A percentile compares a stretch with the other conserved stretches of the same genome.
Conservation (phyloP, 306 rosid genomes). For the Argentina anserina region DNA sequence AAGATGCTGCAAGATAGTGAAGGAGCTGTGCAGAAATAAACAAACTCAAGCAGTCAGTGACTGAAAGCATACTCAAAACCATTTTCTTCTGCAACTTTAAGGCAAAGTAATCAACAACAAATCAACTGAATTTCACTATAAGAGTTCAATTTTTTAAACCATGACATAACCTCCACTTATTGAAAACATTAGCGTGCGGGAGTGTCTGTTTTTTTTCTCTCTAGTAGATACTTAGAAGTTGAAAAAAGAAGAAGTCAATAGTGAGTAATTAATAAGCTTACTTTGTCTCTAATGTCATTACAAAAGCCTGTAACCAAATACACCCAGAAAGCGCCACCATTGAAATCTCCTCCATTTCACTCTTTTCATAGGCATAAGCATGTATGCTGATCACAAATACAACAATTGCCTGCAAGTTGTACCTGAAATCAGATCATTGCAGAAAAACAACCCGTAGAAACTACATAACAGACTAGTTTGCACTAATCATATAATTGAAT, state of each 20-base stretch:
- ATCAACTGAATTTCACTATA: neutral
- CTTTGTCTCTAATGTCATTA: constrained; percentile 88
- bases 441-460: constrained; percentile 20
- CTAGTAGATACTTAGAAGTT: neutral
- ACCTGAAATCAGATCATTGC: constrained; percentile 22
- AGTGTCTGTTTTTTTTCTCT: neutral
- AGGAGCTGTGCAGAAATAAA: constrained; percentile 66
- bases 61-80: constrained; percentile 8
- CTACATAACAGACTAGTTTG: constrained; percentile 4
- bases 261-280: constrained; percentile 35
- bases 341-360: constrained; percentile 89
- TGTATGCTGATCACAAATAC: constrained; percentile 85
- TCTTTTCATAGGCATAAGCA: constrained; percentile 82
- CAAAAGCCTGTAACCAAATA: constrained; percentile 98
- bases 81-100: constrained; percentile 15
- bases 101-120: neutral
- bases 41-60: constrained; percentile 25
- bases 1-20: constrained; percentile 76
- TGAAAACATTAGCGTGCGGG: no score
- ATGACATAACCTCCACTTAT: neutral
- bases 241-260: neutral
- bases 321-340: constrained; percentile 98
- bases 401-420: constrained; percentile 68
- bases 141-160: neutral
- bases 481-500: constrained; percentile 1